A percentile compares a stretch with the other conserved stretches of the same genome.
phyloP scores from a whole-genome alignment of 2,329 filamentous ascomycete species.

The Chaetothyriales sp. region DNA sequence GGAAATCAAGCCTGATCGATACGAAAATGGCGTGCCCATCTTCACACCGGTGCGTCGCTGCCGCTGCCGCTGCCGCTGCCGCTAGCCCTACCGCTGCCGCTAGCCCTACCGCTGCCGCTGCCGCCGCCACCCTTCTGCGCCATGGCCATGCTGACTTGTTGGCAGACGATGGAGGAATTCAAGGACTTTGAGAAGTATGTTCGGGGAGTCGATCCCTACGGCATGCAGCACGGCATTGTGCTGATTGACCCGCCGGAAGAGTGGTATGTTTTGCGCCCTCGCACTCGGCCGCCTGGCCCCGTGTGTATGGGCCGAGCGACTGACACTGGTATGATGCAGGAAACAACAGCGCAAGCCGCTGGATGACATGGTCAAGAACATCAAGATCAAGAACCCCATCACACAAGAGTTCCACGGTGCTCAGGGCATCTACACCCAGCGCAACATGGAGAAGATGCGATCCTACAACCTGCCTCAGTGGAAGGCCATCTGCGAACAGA shows the following conservation, averaged over 20 bases:
- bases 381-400: constrained; percentile 91
- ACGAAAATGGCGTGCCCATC: constrained; percentile 73
- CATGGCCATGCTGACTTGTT: background rate
- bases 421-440: constrained; percentile 88
- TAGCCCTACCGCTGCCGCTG: constrained; percentile 30
- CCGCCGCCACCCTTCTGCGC: background rate
- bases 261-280: constrained; percentile 49
- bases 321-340: constrained; percentile 4
- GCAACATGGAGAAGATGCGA: constrained; percentile 90
- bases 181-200: constrained; percentile 75
- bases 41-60: constrained; percentile 63
- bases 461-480: constrained; percentile 96
- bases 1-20: constrained; percentile 73
- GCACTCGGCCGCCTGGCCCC: background rate
- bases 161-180: constrained; percentile 62
- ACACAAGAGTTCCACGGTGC: constrained; percentile 96
- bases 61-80: background rate
- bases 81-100: too few species aligned
- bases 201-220: constrained; percentile 78
- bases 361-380: constrained; percentile 75
- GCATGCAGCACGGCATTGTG: constrained; percentile 94
- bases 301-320: background rate
- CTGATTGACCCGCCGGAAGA: constrained; percentile 89
- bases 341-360: constrained; percentile 35
- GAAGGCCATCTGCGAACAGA: constrained; percentile 84